Evolutionary conservation across 2,329 filamentous ascomycete genomes (phyloP).

Genomic region (Tetracladium maxilliforme): DNA sequence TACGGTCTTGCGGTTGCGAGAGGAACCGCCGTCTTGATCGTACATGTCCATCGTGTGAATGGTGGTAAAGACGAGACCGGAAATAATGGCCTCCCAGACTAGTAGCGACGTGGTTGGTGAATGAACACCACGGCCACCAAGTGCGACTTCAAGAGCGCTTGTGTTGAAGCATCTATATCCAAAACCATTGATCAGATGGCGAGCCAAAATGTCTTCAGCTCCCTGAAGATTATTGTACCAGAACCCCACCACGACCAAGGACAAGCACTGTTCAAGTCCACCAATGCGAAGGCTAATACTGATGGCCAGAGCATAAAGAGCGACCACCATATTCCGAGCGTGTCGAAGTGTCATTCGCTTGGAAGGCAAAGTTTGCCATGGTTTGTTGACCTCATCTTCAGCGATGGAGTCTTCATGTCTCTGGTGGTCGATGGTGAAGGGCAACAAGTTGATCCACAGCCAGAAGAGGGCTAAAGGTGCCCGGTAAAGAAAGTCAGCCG

Average conservation of each 20-base stretch:
- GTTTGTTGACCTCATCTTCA: constrained; percentile 16
- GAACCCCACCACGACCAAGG: constrained; percentile 10
- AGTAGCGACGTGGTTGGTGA: not conserved
- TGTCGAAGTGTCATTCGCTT: constrained; percentile 7
- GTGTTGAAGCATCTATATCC: constrained; percentile 13
- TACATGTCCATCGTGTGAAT: constrained; percentile 12
- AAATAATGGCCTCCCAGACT: constrained; percentile 6
- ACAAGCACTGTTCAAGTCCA: constrained; percentile 5
- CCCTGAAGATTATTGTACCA: constrained; percentile 16
- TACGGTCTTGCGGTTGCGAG: constrained; percentile 7
- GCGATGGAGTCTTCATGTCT: constrained; percentile 8
- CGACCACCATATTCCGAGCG: constrained; percentile 8
- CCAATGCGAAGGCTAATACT: constrained; percentile 7
- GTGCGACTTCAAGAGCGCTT: constrained; percentile 13
- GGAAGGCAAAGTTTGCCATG: constrained; percentile 15
- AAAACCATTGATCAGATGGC: constrained; percentile 15
- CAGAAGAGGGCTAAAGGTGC: constrained; percentile 8
- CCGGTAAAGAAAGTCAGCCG: constrained; percentile 1
- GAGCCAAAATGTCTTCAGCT: constrained; percentile 12
- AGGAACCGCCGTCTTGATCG: constrained; percentile 10
- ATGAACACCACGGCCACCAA: not conserved
- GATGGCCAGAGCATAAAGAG: constrained; percentile 4
- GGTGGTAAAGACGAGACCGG: constrained; percentile 7
- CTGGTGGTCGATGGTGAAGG: constrained; percentile 15
- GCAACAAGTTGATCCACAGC: constrained; percentile 14